phyloP scores from a whole-genome alignment of 2,329 filamentous ascomycete genomes.

The Leptodontidium sp. region DNA sequence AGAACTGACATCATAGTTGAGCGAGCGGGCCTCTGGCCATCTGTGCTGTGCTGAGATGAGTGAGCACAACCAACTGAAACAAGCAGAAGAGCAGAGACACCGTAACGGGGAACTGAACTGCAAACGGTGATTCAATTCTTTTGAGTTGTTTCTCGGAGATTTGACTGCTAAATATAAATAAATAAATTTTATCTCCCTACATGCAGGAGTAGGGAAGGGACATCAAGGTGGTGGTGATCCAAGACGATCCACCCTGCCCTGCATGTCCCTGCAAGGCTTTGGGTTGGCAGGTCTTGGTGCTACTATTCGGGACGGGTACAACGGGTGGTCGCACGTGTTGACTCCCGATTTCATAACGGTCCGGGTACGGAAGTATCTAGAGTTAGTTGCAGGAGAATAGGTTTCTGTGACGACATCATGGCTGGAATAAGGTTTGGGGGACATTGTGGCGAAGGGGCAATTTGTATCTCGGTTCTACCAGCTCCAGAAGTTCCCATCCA shows the following conservation, averaged over 20 bases:
- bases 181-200: neutral
- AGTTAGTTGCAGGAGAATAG: neutral
- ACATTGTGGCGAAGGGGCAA: neutral
- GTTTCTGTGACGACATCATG: neutral
- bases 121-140: neutral
- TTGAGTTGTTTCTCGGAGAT: slow-evolving; percentile 19
- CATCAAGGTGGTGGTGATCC: slow-evolving; percentile 14
- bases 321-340: neutral
- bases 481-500: too few species aligned
- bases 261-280: slow-evolving; percentile 11
- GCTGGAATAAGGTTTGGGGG: neutral
- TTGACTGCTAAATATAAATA: slow-evolving; percentile 22
- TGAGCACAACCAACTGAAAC: neutral
- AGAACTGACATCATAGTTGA: slow-evolving; percentile 9
- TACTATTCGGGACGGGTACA: neutral
- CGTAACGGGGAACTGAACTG: neutral
- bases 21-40: neutral
- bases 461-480: too few species aligned
- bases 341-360: neutral
- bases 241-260: neutral
- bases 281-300: slow-evolving; percentile 14
- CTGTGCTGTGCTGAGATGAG: neutral
- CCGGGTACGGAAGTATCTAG: neutral
- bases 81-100: too few species aligned
- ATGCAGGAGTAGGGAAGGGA: neutral